phyloP scores from a whole-genome alignment of 2,329 filamentous ascomycete genomes.

The Blastomyces gilchristii region DNA sequence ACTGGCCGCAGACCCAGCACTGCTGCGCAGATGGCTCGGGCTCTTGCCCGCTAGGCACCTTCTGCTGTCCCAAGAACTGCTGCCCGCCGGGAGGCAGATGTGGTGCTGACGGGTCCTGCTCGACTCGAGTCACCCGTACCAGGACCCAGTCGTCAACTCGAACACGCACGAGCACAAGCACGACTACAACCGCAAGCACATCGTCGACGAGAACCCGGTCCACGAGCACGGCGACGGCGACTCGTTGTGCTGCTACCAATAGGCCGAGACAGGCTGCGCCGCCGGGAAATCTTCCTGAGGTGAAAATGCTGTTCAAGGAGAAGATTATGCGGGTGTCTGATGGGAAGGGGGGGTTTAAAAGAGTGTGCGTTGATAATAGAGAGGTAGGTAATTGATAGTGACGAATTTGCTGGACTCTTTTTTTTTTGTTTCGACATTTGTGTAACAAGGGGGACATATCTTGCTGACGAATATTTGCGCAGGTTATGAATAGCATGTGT shows the following conservation, averaged over 20 bases:
- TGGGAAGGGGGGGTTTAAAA: background rate
- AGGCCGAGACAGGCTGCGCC: too few relatives aligned
- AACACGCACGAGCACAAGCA: background rate
- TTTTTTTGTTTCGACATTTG: background rate
- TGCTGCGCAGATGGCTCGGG: background rate
- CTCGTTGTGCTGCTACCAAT: background rate
- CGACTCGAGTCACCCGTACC: background rate
- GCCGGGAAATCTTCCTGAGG: background rate
- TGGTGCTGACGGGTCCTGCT: background rate
- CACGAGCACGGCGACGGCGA: background rate
- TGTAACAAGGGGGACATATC: too few relatives aligned
- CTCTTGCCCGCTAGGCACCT: background rate
- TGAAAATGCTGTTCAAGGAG: background rate
- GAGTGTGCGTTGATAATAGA: background rate
- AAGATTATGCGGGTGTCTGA: background rate
- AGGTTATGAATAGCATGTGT: constrained; percentile 1
- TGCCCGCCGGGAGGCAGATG: background rate
- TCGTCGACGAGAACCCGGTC: background rate
- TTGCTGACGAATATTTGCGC: background rate
- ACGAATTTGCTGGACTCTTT: background rate
- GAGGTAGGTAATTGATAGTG: background rate
- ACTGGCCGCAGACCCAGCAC: background rate
- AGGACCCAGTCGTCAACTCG: background rate
- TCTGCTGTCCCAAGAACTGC: background rate
- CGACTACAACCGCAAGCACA: background rate